A percentile compares a stretch with the other conserved stretches of the same genome.
These are phyloP conservation scores for Fusarium sambucinum DNA, from an alignment of 2,329 filamentous ascomycete genomes.

Conservation along the genomic window DNA sequence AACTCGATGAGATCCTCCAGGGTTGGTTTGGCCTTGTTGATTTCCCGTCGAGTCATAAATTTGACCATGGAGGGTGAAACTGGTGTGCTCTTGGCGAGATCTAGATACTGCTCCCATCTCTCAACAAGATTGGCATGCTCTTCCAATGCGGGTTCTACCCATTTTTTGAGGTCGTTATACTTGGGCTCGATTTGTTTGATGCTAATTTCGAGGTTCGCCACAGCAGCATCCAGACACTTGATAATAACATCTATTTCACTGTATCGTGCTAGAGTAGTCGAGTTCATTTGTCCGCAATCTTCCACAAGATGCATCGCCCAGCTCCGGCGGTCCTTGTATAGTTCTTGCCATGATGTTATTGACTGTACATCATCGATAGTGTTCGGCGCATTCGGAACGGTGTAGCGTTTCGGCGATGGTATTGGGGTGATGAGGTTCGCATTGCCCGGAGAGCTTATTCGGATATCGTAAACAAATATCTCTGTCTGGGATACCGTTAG, in stretches of 20 bases:
- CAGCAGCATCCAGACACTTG: constrained; percentile 83
- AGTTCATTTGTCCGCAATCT: constrained; percentile 75
- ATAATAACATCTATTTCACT: constrained; percentile 81
- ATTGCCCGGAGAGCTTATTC: constrained; percentile 68
- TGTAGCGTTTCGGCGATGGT: constrained; percentile 66
- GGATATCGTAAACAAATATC: constrained; percentile 91
- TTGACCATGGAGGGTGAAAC: constrained; percentile 74
- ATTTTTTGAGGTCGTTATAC: constrained; percentile 76
- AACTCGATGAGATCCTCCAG: constrained; percentile 82
- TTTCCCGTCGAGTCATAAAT: constrained; percentile 68
- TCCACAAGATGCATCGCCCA: constrained; percentile 82
- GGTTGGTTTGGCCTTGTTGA: constrained; percentile 64
- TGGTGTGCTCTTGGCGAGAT: constrained; percentile 72
- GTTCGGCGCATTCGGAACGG: constrained; percentile 79
- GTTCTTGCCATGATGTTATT: constrained; percentile 86
- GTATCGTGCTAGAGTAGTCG: constrained; percentile 73
- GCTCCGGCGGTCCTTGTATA: constrained; percentile 82
- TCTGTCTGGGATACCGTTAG: constrained; percentile 71
- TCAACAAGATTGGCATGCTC: constrained; percentile 74
- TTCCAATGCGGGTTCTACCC: constrained; percentile 74
- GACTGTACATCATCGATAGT: constrained; percentile 83
- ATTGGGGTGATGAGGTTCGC: constrained; percentile 62
- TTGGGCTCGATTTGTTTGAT: constrained; percentile 79
- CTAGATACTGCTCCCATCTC: constrained; percentile 76
- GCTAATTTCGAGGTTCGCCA: constrained; percentile 84